Evolutionary conservation across 2,329 filamentous ascomycete genomes (phyloP), one percentile per base, ranked within the genome.

Genomic region (Cordyceps pruinosa): DNA sequence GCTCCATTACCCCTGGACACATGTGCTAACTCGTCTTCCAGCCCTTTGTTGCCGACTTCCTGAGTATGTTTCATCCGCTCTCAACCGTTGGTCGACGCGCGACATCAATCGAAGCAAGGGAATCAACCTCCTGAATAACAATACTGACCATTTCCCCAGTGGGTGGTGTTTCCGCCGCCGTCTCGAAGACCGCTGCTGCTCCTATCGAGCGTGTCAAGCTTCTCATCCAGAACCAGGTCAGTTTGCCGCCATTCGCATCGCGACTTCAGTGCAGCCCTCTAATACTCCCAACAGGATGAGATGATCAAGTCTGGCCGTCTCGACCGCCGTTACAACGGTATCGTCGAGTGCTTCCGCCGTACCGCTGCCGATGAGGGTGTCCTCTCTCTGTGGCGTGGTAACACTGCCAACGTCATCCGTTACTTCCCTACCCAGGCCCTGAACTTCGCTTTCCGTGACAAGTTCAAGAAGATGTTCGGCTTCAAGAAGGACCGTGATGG

Each of bases 191-290:
- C 69, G 94, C 94, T 74, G 94, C 94, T 76, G 94, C 94, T 81
- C 94, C 94, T 81, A 99, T 99, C 72, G 94, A 99, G 92, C 94
- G 94, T 91, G 88, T 99, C 82, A 99, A 99, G 92, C 94, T 99
- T 75, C 90, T 99, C 75, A 95, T 99, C 83, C 94, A 99, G 86
- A 99, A 99, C 85, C 94, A 99, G 89, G 92, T 96, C 86, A 68
- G 90, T 83, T n/a, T 13, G 21, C 25, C 15, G 8, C 8, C 8
- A 15, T 19, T 6, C 9, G 6, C 30, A 42, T 19, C 19, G 8
- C 23, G 28, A 30, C 8, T 28, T 3, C 15, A 28, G 15, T 23
- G 35, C 23, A 13, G 39, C 13, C 17, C 13, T 10, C 69, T 77
- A 64, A 79, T 69, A 56, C 39, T 28, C 52, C 19, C 6, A 63